These are phyloP conservation scores for Pythium biforme DNA, from an alignment of 352 stramenopile species.

Conservation along the genomic window DNA sequence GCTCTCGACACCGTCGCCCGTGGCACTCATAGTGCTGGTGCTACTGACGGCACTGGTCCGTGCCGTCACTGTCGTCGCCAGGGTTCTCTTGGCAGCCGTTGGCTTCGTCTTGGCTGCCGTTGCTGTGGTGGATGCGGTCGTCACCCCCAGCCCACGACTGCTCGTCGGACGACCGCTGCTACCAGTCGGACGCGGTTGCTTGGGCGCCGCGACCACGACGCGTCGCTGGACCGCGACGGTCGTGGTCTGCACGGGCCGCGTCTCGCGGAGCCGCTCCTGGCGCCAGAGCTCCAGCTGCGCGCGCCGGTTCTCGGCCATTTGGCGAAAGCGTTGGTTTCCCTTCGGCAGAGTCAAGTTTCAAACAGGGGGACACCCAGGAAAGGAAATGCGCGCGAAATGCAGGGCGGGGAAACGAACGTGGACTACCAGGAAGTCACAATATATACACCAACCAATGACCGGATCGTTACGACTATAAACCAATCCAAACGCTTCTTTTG, in stretches of 20 bases:
- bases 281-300: conserved; percentile 70
- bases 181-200: not conserved
- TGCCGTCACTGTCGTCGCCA: too few relatives aligned
- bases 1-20: not conserved
- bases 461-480: too few relatives aligned
- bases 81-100: not conserved
- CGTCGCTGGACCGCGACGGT: conserved; percentile 26
- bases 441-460: not conserved
- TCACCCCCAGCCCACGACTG: too few relatives aligned
- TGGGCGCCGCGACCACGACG: conserved; percentile 18
- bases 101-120: not conserved
- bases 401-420: too few relatives aligned
- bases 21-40: not conserved
- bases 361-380: conserved; percentile 8
- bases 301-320: conserved; percentile 60
- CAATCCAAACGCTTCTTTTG: too few relatives aligned
- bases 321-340: too few relatives aligned
- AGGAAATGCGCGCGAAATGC: conserved; percentile 4
- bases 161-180: too few relatives aligned
- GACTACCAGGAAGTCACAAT: conserved; percentile 22
- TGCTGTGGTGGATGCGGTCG: not conserved
- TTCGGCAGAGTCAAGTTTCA: conserved; percentile 13
- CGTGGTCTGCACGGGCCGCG: conserved; percentile 17
- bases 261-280: conserved; percentile 37
- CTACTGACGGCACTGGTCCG: not conserved